Percentiles rank a stretch among this genome's conserved stretches.
These are phyloP conservation scores for Aspergillus fructus DNA, from an alignment of 2,329 filamentous ascomycete species.

Conservation along the genomic window DNA sequence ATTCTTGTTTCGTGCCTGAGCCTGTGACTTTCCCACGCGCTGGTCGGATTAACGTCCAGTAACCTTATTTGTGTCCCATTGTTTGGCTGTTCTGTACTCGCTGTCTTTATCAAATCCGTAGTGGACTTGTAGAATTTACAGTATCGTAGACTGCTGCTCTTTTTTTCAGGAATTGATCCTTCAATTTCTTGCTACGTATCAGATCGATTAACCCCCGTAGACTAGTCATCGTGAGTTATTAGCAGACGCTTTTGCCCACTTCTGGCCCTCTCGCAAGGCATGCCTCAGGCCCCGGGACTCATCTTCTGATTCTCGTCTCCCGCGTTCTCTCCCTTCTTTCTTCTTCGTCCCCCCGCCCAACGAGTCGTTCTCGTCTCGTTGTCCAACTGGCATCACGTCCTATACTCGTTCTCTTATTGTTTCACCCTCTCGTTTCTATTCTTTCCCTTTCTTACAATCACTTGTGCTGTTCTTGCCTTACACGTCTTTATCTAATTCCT, in stretches of 20 bases:
- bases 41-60: conserved; percentile 1
- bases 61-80: conserved; percentile 12
- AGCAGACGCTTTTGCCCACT: conserved; percentile 2
- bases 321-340: conserved; percentile 20
- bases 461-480: conserved; percentile 18
- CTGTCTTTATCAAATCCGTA: not conserved
- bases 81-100: not conserved
- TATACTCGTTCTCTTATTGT: conserved; percentile 19
- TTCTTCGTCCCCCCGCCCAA: conserved; percentile 36
- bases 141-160: not conserved
- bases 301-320: conserved; percentile 22
- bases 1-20: not conserved
- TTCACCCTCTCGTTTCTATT: conserved; percentile 23
- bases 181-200: conserved; percentile 17
- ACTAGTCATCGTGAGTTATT: conserved; percentile 1
- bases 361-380: conserved; percentile 39
- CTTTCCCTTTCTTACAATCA: conserved; percentile 11
- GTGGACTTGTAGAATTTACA: not conserved
- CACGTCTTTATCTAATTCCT: conserved; percentile 14
- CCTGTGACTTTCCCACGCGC: not conserved
- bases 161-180: not conserved
- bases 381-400: conserved; percentile 44
- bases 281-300: conserved; percentile 14
- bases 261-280: not conserved
- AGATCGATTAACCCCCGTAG: conserved; percentile 17